Evolutionary conservation across 1,139 yeast species (phyloP).

Genomic region (Pichia inconspicua): DNA sequence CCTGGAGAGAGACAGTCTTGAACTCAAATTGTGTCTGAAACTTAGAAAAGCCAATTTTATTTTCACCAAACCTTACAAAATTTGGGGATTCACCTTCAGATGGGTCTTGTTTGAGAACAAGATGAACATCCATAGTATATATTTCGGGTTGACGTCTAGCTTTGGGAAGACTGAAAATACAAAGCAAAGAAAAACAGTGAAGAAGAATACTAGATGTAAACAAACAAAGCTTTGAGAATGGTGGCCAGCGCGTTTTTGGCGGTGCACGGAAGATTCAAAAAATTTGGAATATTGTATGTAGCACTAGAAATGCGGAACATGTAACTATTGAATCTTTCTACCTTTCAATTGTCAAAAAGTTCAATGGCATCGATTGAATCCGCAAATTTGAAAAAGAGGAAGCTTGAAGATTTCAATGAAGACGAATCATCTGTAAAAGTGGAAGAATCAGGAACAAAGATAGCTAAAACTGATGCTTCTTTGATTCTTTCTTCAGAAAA

Average conservation of each 20-base stretch:
- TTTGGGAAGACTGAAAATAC: too few relatives aligned
- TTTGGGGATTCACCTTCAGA: neutral
- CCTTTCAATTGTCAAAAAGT: too few relatives aligned
- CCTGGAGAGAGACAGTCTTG: slow-evolving; percentile 17
- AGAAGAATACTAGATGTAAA: neutral
- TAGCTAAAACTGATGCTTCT: neutral
- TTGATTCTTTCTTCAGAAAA: neutral
- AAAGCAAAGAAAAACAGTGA: neutral
- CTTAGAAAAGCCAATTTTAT: slow-evolving; percentile 19
- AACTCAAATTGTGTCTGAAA: slow-evolving; percentile 22
- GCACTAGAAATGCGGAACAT: too few relatives aligned
- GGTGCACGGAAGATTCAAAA: neutral
- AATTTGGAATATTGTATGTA: too few relatives aligned
- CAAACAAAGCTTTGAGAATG: neutral
- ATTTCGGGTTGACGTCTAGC: too few relatives aligned
- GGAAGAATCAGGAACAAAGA: neutral
- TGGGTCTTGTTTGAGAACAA: slow-evolving; percentile 18
- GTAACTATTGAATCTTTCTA: too few relatives aligned
- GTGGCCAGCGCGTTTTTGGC: neutral
- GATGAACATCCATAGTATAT: slow-evolving; percentile 22
- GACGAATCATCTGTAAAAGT: neutral
- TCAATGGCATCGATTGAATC: neutral
- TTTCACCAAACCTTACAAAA: slow-evolving; percentile 10
- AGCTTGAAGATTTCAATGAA: neutral
- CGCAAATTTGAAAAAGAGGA: neutral